Conservation (phyloP, 345 rosid genomes). For the Acer negundo region DNA sequence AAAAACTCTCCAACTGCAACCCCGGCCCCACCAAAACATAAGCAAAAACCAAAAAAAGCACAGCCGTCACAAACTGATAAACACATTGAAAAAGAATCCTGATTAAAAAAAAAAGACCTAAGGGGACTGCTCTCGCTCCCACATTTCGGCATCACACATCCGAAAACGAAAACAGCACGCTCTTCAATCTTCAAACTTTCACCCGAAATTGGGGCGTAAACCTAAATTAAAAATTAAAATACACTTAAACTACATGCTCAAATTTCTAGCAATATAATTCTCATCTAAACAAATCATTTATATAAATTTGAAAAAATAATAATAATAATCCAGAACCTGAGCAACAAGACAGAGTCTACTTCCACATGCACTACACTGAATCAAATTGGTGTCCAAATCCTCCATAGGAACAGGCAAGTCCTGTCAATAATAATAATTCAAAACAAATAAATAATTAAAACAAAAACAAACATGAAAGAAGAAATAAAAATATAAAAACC, state of each 20-base stretch:
- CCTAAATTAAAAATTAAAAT: constrained; percentile 32
- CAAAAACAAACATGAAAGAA: background rate
- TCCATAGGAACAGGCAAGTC: constrained; percentile 75
- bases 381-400: constrained; percentile 31
- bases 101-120: constrained; percentile 45
- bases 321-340: constrained; percentile 47
- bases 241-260: background rate
- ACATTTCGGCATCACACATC: constrained; percentile 62
- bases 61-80: background rate
- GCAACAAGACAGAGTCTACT: constrained; percentile 69
- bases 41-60: background rate
- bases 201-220: constrained; percentile 23
- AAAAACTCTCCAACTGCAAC: constrained; percentile 82
- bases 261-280: constrained; percentile 4
- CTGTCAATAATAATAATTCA: constrained; percentile 31
- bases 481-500: background rate
- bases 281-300: background rate
- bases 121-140: constrained; percentile 60
- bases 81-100: background rate
- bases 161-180: constrained; percentile 66
- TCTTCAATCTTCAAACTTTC: constrained; percentile 50
- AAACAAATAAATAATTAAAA: background rate
- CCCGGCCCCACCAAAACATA: background rate
- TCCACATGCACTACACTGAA: constrained; percentile 61
- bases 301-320: background rate